Base-by-base conservation (phyloP, 2,329 filamentous ascomycete genomes). In the Alternaria ventricosa region DNA sequence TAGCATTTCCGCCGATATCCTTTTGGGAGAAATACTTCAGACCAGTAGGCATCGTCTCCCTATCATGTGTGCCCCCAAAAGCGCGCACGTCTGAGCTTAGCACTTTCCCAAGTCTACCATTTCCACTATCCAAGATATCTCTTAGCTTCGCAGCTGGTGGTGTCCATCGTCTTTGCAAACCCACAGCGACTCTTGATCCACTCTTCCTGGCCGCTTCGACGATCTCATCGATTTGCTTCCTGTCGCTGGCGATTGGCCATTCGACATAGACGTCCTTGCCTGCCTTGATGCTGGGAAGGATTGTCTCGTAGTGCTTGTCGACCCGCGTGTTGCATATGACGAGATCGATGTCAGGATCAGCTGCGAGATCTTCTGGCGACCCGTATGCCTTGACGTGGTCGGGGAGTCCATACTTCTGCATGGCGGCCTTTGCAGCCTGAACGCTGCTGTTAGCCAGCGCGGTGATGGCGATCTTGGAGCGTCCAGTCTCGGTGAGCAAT, bases 311-410 rank as follows among this genome's bases (percentile, higher is more conserved):
- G 64, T 90, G 88, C 3, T 80, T 81, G 64, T 88, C 86, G 0
- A 88, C 87, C 2, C 86, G 81, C 0, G 86, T 88, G 41, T 75
- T 76, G 65, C 84, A 85, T 6, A 89, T 84, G 1, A 90, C 85
- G 64, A 73, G 60, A 41, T 72, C 67, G 11, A 75, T 60, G 6
- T 73, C 66, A 3, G 60, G 61, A 27, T n/a, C 79, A 80, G 9
- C 83, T 6, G 83, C 83, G 6, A 86, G 72, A 12, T 81, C 81
- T 46, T 80, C 72, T 0, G 82, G 73, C 27, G 75, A 71, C 12
- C 80, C 83, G 64, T 86, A 86, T 5, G 83, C 79, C 66, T 83
- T 84, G 13, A 78, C 82, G 0, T 64, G 68, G 0, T 73, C 11
- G 0, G 76, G 67, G 5, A 87, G 76, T 2, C 74, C 66, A 66